Percentiles rank a stretch among this genome's conserved stretches.
phyloP scores from a whole-genome alignment of 805 yeast species.

The Zygoascus biomembranicola region DNA sequence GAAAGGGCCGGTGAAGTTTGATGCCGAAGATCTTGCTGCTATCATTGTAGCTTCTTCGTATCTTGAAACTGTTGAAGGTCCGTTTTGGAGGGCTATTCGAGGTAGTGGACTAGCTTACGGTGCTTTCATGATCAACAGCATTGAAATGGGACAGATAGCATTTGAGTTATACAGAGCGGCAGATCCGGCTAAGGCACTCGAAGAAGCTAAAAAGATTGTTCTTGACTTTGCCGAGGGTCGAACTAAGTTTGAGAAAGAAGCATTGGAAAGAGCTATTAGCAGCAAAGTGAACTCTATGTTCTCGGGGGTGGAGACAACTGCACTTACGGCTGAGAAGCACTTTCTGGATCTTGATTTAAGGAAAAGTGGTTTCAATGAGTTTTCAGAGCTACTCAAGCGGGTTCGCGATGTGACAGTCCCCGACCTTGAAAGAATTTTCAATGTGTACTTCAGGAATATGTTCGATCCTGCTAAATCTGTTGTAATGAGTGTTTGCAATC shows the following conservation, averaged over 20 bases:
- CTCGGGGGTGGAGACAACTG: slow-evolving; percentile 52
- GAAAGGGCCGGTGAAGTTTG: slow-evolving; percentile 47
- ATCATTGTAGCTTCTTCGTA: slow-evolving; percentile 67
- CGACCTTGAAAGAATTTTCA: slow-evolving; percentile 39
- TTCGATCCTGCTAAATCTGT: slow-evolving; percentile 50
- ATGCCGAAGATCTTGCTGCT: slow-evolving; percentile 55
- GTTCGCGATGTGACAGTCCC: slow-evolving; percentile 43
- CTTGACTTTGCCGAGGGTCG: slow-evolving; percentile 49
- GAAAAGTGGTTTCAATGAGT: slow-evolving; percentile 63
- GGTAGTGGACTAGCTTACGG: slow-evolving; percentile 95
- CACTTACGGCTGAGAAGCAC: slow-evolving; percentile 57
- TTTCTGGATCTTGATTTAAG: slow-evolving; percentile 58
- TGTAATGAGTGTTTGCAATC: slow-evolving; percentile 68
- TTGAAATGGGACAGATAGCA: slow-evolving; percentile 59
- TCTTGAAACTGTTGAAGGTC: slow-evolving; percentile 86
- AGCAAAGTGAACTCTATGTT: slow-evolving; percentile 69
- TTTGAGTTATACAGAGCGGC: slow-evolving; percentile 75
- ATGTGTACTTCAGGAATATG: slow-evolving; percentile 54
- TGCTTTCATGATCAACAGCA: slow-evolving; percentile 48
- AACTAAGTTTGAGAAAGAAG: slow-evolving; percentile 44
- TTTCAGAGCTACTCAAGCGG: slow-evolving; percentile 41
- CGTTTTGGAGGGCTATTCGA: slow-evolving; percentile 92
- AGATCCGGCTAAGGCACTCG: slow-evolving; percentile 54
- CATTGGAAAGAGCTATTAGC: slow-evolving; percentile 67
- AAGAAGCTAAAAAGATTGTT: slow-evolving; percentile 57